Evolutionary conservation across 345 rosid genomes (phyloP).

Genomic region (Gossypium turneri): DNA sequence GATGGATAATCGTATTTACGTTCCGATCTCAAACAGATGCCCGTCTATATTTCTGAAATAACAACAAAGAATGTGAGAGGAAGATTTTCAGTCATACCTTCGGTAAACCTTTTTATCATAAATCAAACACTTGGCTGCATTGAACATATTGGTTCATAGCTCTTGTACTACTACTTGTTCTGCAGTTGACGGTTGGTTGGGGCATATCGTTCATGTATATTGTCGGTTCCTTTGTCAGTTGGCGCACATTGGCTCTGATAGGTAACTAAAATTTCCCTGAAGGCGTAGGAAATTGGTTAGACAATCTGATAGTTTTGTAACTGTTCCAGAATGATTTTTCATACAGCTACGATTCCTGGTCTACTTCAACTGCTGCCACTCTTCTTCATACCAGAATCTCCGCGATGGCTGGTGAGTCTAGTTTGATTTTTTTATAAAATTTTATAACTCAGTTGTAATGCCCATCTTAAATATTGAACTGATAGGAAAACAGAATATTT

Average conservation of each 20-base stretch:
- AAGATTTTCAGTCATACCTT: conserved; percentile 16
- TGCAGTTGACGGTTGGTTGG: conserved; percentile 35
- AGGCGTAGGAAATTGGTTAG: background rate
- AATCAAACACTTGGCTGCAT: background rate
- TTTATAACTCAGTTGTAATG: too few species aligned
- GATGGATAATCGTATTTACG: background rate
- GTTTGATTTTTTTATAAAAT: too few species aligned
- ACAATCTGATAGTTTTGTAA: background rate
- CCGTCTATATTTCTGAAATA: conserved; percentile 44
- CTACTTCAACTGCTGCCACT: conserved; percentile 32
- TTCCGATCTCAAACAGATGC: conserved; percentile 17
- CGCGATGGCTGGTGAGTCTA: conserved; percentile 47
- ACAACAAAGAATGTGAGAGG: conserved; percentile 40
- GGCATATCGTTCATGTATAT: conserved; percentile 38
- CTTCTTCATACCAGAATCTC: conserved; percentile 53
- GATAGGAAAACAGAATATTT: too few species aligned
- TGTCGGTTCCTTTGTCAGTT: conserved; percentile 38
- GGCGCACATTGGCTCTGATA: conserved; percentile 47
- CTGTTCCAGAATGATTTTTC: background rate
- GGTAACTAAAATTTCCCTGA: conserved; percentile 17
- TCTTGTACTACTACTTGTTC: background rate
- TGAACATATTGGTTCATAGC: background rate
- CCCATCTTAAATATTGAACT: too few species aligned
- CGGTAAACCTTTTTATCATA: background rate
- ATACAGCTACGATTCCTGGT: conserved; percentile 35